phyloP scores from a whole-genome alignment of 2,329 filamentous ascomycete species.

The Stromatinia cepivora region DNA sequence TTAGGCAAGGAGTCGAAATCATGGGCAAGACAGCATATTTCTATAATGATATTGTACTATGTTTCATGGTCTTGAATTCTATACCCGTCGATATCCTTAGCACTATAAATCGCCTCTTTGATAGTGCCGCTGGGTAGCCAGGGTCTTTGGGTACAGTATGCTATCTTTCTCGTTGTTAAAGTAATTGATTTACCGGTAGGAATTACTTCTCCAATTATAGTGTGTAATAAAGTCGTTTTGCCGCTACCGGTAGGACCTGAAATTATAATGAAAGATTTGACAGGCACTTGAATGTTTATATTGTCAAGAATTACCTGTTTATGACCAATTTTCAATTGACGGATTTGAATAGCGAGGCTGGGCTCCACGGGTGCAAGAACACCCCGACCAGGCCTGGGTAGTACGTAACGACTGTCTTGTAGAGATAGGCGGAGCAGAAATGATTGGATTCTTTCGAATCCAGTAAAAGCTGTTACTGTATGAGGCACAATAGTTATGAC shows the following conservation, averaged over 20 bases:
- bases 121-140: conserved; percentile 45
- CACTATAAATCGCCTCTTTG: conserved; percentile 39
- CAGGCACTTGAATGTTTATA: neutral
- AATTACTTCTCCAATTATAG: conserved; percentile 40
- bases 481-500: conserved; percentile 32
- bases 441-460: conserved; percentile 38
- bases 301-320: conserved; percentile 9
- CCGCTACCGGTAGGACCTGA: conserved; percentile 39
- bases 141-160: conserved; percentile 43
- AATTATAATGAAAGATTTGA: conserved; percentile 13
- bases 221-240: conserved; percentile 39
- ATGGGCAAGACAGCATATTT: conserved; percentile 31
- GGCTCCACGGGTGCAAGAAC: neutral
- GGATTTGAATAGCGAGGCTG: neutral
- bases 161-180: conserved; percentile 38
- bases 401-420: conserved; percentile 18
- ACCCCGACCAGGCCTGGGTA: conserved; percentile 6
- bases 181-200: conserved; percentile 35
- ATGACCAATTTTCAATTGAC: neutral
- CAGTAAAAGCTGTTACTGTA: conserved; percentile 26
- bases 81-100: conserved; percentile 32
- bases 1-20: conserved; percentile 40
- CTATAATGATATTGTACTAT: conserved; percentile 42
- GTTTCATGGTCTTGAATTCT: conserved; percentile 25
- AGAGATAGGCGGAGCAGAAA: conserved; percentile 32